These are phyloP conservation scores for Musa troglodytarum DNA, from an alignment of 176 grass and related monocot genomes.

Conservation along the genomic window DNA sequence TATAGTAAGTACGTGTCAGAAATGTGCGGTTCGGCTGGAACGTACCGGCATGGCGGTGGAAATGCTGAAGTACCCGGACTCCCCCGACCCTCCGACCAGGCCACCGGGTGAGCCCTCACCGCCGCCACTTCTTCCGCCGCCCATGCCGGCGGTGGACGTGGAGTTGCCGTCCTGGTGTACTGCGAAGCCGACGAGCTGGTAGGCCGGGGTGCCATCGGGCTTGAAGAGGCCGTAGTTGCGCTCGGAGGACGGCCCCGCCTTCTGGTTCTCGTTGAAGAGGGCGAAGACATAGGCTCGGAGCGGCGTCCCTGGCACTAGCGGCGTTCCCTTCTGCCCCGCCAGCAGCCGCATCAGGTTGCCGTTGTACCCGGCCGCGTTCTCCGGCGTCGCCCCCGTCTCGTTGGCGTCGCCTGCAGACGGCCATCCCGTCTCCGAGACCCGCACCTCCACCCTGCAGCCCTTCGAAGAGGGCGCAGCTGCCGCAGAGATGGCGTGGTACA, in stretches of 20 bases:
- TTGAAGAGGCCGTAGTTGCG: conserved; percentile 7
- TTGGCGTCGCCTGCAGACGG: background rate
- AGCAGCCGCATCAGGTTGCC: background rate
- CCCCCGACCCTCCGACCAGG: background rate
- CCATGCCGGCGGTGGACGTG: background rate
- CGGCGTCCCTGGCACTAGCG: background rate
- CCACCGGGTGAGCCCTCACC: background rate
- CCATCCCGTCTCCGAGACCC: background rate
- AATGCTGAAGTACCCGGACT: background rate
- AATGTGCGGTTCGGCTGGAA: background rate
- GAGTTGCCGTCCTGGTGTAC: background rate
- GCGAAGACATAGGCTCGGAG: background rate
- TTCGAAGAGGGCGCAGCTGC: background rate
- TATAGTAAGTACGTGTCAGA: too few relatives aligned
- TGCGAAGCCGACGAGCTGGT: background rate
- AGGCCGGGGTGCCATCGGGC: background rate
- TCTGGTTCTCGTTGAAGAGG: conserved; percentile 3
- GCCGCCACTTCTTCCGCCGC: background rate
- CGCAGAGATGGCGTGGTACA: conserved; percentile 13
- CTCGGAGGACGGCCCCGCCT: background rate
- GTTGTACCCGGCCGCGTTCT: background rate
- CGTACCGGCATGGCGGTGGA: background rate
- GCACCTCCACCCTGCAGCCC: background rate
- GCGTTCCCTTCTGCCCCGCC: background rate
- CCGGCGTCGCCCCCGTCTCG: background rate